phyloP scores from a whole-genome alignment of 2,329 filamentous ascomycete species.

The Neonectria hederae region DNA sequence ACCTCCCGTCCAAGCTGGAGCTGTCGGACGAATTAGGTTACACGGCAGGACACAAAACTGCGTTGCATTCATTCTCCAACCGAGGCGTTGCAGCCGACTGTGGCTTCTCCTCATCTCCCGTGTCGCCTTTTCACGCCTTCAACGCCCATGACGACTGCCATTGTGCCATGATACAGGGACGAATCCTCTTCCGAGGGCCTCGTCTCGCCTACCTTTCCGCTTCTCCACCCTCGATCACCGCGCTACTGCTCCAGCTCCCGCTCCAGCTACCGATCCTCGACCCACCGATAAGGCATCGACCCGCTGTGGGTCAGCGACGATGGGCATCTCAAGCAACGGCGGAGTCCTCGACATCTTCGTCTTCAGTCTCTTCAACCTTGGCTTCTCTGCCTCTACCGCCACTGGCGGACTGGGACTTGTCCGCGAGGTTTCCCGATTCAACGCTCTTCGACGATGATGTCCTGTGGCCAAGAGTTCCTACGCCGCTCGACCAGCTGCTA shows the following conservation, averaged over 20 bases:
- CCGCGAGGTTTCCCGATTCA: constrained; percentile 13
- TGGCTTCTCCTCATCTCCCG: constrained; percentile 8
- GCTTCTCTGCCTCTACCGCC: neutral
- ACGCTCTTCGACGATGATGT: neutral
- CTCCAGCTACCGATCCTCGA: constrained; percentile 34
- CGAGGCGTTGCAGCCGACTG: constrained; percentile 2
- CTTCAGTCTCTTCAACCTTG: neutral
- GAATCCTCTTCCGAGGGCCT: constrained; percentile 36
- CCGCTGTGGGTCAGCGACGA: constrained; percentile 38
- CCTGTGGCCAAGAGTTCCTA: neutral
- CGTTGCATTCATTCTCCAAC: constrained; percentile 23
- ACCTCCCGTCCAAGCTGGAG: constrained; percentile 17
- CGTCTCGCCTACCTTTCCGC: constrained; percentile 34
- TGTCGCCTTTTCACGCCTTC: constrained; percentile 10
- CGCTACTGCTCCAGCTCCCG: constrained; percentile 32
- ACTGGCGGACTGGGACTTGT: neutral
- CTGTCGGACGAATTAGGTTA: constrained; percentile 31
- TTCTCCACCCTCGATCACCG: constrained; percentile 19
- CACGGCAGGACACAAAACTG: constrained; percentile 33
- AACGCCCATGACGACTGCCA: constrained; percentile 14
- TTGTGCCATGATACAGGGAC: constrained; percentile 45
- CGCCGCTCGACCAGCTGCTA: constrained; percentile 42
- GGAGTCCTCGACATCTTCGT: constrained; percentile 12
- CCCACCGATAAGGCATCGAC: constrained; percentile 37
- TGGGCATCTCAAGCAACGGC: constrained; percentile 35